These are phyloP conservation scores for Leishmania amazonensis DNA, from an alignment of 208 protist species.

Conservation along the genomic window DNA sequence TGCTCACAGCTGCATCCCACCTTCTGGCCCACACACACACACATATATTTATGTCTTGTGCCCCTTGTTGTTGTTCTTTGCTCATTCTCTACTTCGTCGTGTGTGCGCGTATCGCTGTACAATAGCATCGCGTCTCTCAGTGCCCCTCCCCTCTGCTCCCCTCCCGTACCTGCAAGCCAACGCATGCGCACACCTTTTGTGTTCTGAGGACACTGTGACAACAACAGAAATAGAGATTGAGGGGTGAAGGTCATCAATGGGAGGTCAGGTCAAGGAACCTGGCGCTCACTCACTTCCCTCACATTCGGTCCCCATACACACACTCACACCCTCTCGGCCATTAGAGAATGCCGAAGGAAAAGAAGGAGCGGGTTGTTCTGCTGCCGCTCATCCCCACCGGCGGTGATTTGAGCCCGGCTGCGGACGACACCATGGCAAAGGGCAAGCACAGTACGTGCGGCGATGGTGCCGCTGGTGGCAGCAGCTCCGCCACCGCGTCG, in stretches of 20 bases:
- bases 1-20: background rate
- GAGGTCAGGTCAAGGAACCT: background rate
- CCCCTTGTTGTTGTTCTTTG: background rate
- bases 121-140: background rate
- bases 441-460: background rate
- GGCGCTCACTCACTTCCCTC: background rate
- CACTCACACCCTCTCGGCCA: background rate
- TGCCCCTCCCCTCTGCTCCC: background rate
- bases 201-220: background rate
- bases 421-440: background rate
- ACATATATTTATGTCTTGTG: background rate
- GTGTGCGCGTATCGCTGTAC: background rate
- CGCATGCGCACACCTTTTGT: background rate
- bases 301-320: background rate
- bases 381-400: constrained; percentile 22
- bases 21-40: background rate
- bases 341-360: constrained; percentile 8
- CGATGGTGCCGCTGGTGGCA: background rate
- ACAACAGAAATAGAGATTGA: background rate
- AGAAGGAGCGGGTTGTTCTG: constrained; percentile 30
- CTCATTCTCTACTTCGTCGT: background rate
- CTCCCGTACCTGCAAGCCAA: background rate
- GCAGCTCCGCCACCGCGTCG: background rate
- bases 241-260: background rate
- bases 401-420: background rate